These are phyloP conservation scores for Zygnema cylindricum DNA, from an alignment of 139 green algal species.

Conservation along the genomic window DNA sequence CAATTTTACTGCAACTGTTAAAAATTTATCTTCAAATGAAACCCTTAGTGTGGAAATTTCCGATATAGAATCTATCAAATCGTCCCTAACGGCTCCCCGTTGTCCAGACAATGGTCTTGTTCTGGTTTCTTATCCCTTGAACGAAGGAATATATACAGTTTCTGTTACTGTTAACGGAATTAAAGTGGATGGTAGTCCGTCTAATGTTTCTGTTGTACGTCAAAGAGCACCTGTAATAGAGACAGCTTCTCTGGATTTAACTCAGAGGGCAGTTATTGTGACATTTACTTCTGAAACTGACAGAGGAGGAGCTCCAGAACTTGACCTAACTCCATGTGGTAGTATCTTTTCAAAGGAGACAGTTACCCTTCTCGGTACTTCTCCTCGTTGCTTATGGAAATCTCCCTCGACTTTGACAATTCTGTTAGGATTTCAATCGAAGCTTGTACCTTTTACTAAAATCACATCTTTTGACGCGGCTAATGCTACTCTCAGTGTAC, in stretches of 20 bases:
- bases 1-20: background rate
- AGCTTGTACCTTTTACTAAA: background rate
- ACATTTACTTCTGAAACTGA: background rate
- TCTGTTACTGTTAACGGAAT: background rate
- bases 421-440: background rate
- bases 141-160: background rate
- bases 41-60: background rate
- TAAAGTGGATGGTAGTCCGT: background rate
- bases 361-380: background rate
- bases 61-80: background rate
- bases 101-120: background rate
- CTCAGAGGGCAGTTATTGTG: background rate
- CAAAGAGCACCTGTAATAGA: constrained; percentile 2
- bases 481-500: background rate
- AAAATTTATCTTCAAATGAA: background rate
- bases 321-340: background rate
- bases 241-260: background rate
- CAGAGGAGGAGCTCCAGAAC: background rate
- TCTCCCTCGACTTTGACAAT: background rate
- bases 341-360: background rate
- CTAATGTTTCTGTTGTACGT: background rate
- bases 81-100: background rate
- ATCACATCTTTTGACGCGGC: background rate
- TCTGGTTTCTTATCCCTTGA: background rate
- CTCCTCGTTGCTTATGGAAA: background rate